These are phyloP conservation scores for Cryphonectria naterciae DNA, from an alignment of 2,329 filamentous ascomycete genomes.

Conservation along the genomic window DNA sequence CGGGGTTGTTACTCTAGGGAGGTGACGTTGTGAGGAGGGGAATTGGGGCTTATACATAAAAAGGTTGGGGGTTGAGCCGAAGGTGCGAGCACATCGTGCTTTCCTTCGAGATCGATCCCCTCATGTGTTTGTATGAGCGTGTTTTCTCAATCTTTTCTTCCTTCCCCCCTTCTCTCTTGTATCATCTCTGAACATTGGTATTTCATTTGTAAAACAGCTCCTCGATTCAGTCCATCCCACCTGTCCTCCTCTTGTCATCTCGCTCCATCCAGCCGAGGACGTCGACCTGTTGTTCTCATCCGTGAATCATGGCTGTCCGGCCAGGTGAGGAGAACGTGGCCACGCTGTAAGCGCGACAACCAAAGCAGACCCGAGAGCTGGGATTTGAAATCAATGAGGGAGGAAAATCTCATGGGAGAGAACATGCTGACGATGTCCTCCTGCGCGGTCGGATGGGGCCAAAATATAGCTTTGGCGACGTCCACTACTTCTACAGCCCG, in stretches of 20 bases:
- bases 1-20: background rate
- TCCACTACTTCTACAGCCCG: conserved; percentile 79
- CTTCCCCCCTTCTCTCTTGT: background rate
- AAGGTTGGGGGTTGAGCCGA: conserved; percentile 13
- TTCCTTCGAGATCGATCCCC: background rate
- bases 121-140: background rate
- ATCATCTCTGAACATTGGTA: background rate
- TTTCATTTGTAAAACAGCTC: background rate
- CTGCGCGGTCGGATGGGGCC: background rate
- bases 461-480: conserved; percentile 69
- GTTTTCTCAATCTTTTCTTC: background rate
- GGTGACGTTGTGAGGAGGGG: background rate
- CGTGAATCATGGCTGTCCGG: conserved; percentile 45
- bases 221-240: background rate
- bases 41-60: conserved; percentile 11
- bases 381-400: too few relatives aligned
- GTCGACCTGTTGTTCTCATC: background rate
- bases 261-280: background rate
- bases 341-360: conserved; percentile 45
- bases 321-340: conserved; percentile 53
- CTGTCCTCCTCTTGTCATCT: background rate
- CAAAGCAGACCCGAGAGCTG: too few relatives aligned
- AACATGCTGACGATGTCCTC: conserved; percentile 31
- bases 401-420: background rate
- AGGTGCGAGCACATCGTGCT: background rate